Conservation (phyloP, 352 stramenopile species). For the Peronospora belbahrii region DNA sequence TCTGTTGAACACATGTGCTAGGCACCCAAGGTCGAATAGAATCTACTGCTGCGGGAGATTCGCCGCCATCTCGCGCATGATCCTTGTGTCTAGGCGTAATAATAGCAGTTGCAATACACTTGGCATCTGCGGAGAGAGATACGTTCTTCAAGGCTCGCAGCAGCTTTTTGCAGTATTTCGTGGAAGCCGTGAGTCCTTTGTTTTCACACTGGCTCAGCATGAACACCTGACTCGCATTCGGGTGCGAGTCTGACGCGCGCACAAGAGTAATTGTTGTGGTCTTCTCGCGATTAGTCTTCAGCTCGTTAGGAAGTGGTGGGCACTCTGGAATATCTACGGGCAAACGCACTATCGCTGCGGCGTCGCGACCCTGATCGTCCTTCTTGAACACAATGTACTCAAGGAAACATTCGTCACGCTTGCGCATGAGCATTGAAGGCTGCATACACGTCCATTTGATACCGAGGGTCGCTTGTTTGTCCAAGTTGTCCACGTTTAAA, state of each 20-base stretch:
- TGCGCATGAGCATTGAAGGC: slow-evolving; percentile 45
- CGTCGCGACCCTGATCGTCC: slow-evolving; percentile 46
- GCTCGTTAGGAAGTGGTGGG: slow-evolving; percentile 31
- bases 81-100: slow-evolving; percentile 23
- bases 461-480: slow-evolving; percentile 48
- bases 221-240: slow-evolving; percentile 43
- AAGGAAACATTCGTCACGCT: slow-evolving; percentile 67
- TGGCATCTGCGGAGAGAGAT: slow-evolving; percentile 40
- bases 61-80: slow-evolving; percentile 22
- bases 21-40: slow-evolving; percentile 51
- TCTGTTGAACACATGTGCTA: slow-evolving; percentile 23
- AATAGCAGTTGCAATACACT: slow-evolving; percentile 50
- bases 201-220: slow-evolving; percentile 44
- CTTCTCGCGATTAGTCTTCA: slow-evolving; percentile 55
- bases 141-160: slow-evolving; percentile 42
- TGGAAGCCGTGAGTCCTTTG: slow-evolving; percentile 34
- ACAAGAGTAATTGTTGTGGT: slow-evolving; percentile 47
- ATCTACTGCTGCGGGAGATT: slow-evolving; percentile 25
- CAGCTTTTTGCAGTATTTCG: slow-evolving; percentile 48
- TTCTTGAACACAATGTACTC: slow-evolving; percentile 63
- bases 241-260: slow-evolving; percentile 25
- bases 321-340: slow-evolving; percentile 58
- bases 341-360: slow-evolving; percentile 53
- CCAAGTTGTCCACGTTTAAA: slow-evolving; percentile 35
- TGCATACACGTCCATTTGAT: slow-evolving; percentile 77